These are phyloP conservation scores for Cichorium intybus DNA, from an alignment of 140 eudicot species.

Conservation along the genomic window DNA sequence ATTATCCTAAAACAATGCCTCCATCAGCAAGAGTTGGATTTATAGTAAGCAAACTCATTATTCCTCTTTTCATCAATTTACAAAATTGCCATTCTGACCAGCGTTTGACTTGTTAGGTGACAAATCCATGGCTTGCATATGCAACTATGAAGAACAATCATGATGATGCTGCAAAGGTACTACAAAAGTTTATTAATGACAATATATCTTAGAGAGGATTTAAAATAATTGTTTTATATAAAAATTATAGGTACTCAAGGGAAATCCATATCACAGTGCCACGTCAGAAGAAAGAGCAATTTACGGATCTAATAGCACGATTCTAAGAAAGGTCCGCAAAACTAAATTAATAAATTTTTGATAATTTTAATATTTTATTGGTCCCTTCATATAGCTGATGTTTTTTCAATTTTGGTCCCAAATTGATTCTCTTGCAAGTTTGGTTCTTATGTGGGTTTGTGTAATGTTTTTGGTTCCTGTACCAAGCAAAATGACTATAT, in stretches of 20 bases:
- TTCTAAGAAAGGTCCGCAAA: constrained; percentile 57
- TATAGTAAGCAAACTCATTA: constrained; percentile 52
- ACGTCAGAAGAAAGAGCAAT: constrained; percentile 92
- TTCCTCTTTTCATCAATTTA: background rate
- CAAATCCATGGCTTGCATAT: constrained; percentile 95
- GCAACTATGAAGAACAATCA: constrained; percentile 98
- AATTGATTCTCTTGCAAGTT: no score
- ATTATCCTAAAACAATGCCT: constrained; percentile 86
- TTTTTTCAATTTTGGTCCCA: no score
- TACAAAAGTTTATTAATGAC: background rate
- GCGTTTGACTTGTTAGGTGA: constrained; percentile 42
- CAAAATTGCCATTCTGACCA: background rate
- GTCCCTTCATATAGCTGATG: no score
- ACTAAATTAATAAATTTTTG: background rate
- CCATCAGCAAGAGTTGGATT: constrained; percentile 96
- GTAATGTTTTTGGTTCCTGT: no score
- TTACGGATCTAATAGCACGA: constrained; percentile 75
- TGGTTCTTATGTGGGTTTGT: no score
- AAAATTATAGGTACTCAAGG: constrained; percentile 75
- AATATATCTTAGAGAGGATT: no score
- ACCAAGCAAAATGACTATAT: no score
- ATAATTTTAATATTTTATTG: background rate
- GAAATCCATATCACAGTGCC: no score
- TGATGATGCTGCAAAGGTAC: constrained; percentile 94
- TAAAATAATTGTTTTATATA: constrained; percentile 9